These are phyloP conservation scores for Suillus subluteus DNA, from an alignment of 768 basidiomycete species.

Conservation along the genomic window DNA sequence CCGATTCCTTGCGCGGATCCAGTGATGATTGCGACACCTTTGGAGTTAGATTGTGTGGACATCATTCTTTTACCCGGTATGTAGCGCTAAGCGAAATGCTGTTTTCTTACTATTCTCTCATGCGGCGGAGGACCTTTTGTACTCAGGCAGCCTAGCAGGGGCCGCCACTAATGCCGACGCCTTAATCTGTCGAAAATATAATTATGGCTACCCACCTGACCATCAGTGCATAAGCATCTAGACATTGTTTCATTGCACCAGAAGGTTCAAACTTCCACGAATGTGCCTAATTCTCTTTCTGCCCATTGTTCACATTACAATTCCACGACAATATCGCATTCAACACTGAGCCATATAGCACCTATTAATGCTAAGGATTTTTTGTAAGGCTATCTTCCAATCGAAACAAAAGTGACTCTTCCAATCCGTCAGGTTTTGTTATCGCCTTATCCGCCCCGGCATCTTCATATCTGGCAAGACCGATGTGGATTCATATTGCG, in stretches of 20 bases:
- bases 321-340: neutral
- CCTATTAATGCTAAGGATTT: neutral
- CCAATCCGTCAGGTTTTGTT: neutral
- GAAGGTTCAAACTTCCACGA: neutral
- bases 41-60: conserved; percentile 14
- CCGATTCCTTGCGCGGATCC: conserved; percentile 39
- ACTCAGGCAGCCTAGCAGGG: neutral
- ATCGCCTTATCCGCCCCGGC: neutral
- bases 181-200: neutral
- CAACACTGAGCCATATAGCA: neutral
- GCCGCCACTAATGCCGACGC: neutral
- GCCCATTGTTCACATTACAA: neutral
- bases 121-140: neutral
- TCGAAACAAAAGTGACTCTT: neutral
- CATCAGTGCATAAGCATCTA: neutral
- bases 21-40: conserved; percentile 36
- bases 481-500: neutral
- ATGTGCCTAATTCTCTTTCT: neutral
- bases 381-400: neutral
- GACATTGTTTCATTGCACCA: too few relatives aligned
- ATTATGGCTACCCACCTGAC: neutral
- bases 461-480: neutral
- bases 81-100: neutral
- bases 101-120: neutral
- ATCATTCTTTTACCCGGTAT: neutral